Evolutionary conservation across 176 grass and related monocot genomes (phyloP).

Genomic region (Triticum urartu): DNA sequence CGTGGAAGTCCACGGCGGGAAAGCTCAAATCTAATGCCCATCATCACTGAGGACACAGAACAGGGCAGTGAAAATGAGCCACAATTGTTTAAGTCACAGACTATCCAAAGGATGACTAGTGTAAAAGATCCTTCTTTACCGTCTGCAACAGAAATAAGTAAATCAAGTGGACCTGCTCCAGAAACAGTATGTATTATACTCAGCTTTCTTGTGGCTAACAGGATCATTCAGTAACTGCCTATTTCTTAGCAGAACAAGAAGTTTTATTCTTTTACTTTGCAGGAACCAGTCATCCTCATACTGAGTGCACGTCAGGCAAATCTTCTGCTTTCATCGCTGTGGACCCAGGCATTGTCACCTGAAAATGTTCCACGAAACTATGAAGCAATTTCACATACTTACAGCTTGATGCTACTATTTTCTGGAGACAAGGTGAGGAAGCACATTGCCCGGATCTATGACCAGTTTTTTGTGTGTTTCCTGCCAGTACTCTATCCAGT

Average conservation of each 20-base stretch:
- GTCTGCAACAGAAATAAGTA: constrained; percentile 40
- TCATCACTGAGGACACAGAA: constrained; percentile 51
- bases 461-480: background rate
- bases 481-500: background rate
- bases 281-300: constrained; percentile 71
- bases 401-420: constrained; percentile 90
- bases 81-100: constrained; percentile 56
- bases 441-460: background rate
- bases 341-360: constrained; percentile 74
- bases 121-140: constrained; percentile 32
- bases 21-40: constrained; percentile 43
- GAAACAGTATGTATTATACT: constrained; percentile 44
- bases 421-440: constrained; percentile 72
- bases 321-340: constrained; percentile 91
- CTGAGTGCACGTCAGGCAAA: constrained; percentile 69
- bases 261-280: constrained; percentile 27
- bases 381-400: constrained; percentile 94
- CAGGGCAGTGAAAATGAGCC: constrained; percentile 40
- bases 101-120: constrained; percentile 56
- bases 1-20: constrained; percentile 43
- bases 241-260: constrained; percentile 9
- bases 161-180: constrained; percentile 32
- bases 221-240: constrained; percentile 10
- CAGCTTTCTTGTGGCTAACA: constrained; percentile 6
- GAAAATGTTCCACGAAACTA: constrained; percentile 80